Conservation (phyloP, 805 yeast species). For the Metschnikowia lunata region DNA sequence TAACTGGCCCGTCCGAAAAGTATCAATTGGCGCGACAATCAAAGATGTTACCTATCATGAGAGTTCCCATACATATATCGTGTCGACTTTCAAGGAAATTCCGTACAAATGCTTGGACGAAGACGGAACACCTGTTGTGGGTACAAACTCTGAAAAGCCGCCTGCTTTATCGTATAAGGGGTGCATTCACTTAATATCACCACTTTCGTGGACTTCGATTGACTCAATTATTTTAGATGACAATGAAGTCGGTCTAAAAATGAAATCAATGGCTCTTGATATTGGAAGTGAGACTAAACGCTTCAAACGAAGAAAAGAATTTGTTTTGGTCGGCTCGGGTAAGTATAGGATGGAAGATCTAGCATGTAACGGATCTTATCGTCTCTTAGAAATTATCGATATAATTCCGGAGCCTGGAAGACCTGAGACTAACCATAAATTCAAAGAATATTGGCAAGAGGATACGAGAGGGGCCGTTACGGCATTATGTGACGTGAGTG, state of each 20-base stretch:
- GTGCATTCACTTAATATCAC: constrained; percentile 60
- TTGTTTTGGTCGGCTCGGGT: constrained; percentile 76
- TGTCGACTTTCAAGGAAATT: constrained; percentile 55
- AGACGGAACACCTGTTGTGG: constrained; percentile 62
- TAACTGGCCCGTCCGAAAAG: constrained; percentile 53
- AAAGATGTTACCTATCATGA: constrained; percentile 69
- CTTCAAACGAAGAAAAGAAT: constrained; percentile 54
- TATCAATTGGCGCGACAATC: constrained; percentile 55
- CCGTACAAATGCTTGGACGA: constrained; percentile 69
- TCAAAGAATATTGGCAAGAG: constrained; percentile 70
- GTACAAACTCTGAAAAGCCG: constrained; percentile 47
- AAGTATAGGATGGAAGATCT: constrained; percentile 73
- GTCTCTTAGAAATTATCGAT: constrained; percentile 68
- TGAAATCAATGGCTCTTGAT: constrained; percentile 51
- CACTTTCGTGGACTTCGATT: constrained; percentile 70
- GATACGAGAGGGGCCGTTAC: constrained; percentile 81
- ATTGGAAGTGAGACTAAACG: constrained; percentile 39
- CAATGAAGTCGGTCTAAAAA: constrained; percentile 59
- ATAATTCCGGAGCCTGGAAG: constrained; percentile 85
- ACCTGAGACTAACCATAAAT: constrained; percentile 77
- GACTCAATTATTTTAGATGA: constrained; percentile 63
- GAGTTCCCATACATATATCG: constrained; percentile 53
- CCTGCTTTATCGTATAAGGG: constrained; percentile 59
- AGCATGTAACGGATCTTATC: constrained; percentile 73
- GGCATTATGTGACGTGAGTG: constrained; percentile 72